Evolutionary conservation across 23 red algal species (phyloP).

Genomic region (Agarophyton chilense): DNA sequence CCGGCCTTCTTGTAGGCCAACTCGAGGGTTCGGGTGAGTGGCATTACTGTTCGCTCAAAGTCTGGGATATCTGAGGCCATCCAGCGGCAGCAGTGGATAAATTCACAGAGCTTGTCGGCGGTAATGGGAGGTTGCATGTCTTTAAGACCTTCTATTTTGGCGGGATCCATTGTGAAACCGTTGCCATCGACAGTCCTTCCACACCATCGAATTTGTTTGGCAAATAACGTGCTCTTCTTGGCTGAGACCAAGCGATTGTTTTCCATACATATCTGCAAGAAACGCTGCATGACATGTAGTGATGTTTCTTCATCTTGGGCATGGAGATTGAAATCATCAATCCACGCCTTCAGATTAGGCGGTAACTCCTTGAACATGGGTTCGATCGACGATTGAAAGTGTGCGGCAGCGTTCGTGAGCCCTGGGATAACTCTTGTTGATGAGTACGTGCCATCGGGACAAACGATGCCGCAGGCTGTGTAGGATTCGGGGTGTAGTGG

Average conservation of each 20-base stretch:
- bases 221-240: not conserved
- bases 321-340: slow-evolving; percentile 49
- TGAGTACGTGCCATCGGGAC: not conserved
- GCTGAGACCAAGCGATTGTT: not conserved
- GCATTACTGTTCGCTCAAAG: not conserved
- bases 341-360: slow-evolving; percentile 44
- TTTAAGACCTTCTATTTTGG: not conserved
- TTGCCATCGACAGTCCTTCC: not conserved
- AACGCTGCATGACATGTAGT: not conserved
- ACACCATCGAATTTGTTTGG: slow-evolving; percentile 25
- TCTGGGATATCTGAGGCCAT: slow-evolving; percentile 34
- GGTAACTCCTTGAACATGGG: not conserved
- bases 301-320: not conserved
- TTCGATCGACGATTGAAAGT: slow-evolving; percentile 23
- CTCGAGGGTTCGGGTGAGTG: not conserved
- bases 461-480: slow-evolving; percentile 5
- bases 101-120: slow-evolving; percentile 40
- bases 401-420: slow-evolving; percentile 15
- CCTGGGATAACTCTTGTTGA: slow-evolving; percentile 16
- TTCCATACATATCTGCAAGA: not conserved
- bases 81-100: slow-evolving; percentile 37
- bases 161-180: slow-evolving; percentile 19
- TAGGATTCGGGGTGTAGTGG: slow-evolving; percentile 35
- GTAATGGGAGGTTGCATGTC: slow-evolving; percentile 32
- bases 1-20: slow-evolving; percentile 1